Conservation (phyloP, 75 land plant species). For the Selaginella moellendorffii region DNA sequence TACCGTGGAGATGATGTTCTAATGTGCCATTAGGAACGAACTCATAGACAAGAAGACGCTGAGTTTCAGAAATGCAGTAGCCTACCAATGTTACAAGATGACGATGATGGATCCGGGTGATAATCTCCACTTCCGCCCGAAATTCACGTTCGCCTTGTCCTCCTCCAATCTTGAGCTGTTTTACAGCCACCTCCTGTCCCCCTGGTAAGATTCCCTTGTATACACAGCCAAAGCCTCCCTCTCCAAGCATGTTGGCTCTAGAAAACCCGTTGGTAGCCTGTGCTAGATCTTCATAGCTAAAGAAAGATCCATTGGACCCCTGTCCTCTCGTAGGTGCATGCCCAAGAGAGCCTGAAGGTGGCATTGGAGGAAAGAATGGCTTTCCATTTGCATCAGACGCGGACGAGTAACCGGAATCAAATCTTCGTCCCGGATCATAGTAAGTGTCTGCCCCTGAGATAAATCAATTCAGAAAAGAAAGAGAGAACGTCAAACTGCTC, state of each 20-base stretch:
- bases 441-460: background rate
- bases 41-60: background rate
- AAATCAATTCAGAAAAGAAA: too few species aligned
- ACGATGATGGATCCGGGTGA: conserved; percentile 3
- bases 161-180: conserved; percentile 1
- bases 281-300: background rate
- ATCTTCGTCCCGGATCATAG: background rate
- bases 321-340: background rate
- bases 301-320: background rate
- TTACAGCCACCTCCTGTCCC: background rate
- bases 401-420: background rate
- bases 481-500: background rate
- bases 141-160: conserved; percentile 8
- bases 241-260: conserved; percentile 33
- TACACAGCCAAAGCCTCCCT: conserved; percentile 82
- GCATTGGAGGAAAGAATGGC: background rate
- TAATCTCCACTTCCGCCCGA: conserved; percentile 1
- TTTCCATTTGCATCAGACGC: background rate
- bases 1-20: conserved; percentile 6
- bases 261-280: background rate
- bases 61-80: conserved; percentile 3
- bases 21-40: conserved; percentile 4
- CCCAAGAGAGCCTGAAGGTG: background rate
- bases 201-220: conserved; percentile 31
- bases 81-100: conserved; percentile 2